Evolutionary conservation across 192 early-diverging fungal genomes (phyloP).

Genomic region (Paraglomus occultum): DNA sequence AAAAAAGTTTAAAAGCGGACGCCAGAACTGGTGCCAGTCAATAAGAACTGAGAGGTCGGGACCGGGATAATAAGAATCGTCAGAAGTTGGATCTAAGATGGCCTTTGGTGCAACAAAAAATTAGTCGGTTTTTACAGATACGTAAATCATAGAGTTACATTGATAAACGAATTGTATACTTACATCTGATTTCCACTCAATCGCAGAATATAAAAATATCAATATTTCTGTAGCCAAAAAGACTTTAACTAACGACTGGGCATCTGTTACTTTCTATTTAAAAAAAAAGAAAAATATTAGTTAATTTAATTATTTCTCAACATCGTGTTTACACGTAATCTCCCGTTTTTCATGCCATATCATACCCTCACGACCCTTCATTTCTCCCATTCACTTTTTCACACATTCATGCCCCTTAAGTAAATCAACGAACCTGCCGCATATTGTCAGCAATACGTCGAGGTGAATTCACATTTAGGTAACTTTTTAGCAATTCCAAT

Average conservation of each 20-base stretch:
- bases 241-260: neutral
- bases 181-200: slow-evolving; percentile 23
- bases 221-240: neutral
- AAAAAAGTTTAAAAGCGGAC: slow-evolving; percentile 19
- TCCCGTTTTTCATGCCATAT: no score
- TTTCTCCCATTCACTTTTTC: no score
- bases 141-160: neutral
- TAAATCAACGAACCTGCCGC: no score
- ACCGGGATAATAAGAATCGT: neutral
- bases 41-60: slow-evolving; percentile 11
- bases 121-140: no score
- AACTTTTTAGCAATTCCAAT: no score
- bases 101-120: neutral
- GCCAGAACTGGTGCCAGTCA: slow-evolving; percentile 29
- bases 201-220: slow-evolving; percentile 20
- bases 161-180: neutral
- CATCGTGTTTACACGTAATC: no score
- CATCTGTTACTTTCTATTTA: slow-evolving; percentile 13
- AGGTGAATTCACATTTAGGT: no score
- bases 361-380: no score
- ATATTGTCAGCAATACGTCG: no score
- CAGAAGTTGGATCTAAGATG: neutral
- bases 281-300: neutral
- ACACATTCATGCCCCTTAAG: no score
- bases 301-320: neutral